Conservation (phyloP, 169 alveolate species). For the Cryptosporidium viatorum region DNA sequence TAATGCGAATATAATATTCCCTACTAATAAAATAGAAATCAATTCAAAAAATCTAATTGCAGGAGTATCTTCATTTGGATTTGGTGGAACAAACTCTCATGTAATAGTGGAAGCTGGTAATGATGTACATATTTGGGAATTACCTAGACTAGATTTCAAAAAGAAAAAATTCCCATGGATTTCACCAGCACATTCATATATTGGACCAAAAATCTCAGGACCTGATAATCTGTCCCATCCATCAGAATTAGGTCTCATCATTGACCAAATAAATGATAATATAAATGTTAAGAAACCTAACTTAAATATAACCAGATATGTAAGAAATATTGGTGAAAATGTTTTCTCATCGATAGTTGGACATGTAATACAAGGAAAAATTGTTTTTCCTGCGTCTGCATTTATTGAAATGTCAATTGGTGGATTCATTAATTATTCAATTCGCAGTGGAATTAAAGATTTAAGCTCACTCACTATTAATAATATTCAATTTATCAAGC, state of each 20-base stretch:
- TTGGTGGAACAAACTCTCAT: slow-evolving; percentile 84
- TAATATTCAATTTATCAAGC: slow-evolving; percentile 4
- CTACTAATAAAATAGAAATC: slow-evolving; percentile 17
- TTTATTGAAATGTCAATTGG: slow-evolving; percentile 63
- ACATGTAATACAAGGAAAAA: slow-evolving; percentile 34
- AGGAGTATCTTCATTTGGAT: slow-evolving; percentile 85
- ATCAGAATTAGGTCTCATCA: slow-evolving; percentile 39
- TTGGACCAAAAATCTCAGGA: slow-evolving; percentile 73
- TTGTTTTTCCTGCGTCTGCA: slow-evolving; percentile 51
- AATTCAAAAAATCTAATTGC: slow-evolving; percentile 73
- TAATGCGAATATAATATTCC: slow-evolving; percentile 17
- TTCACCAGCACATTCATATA: slow-evolving; percentile 59
- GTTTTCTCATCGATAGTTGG: slow-evolving; percentile 21
- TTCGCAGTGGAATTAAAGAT: slow-evolving; percentile 22
- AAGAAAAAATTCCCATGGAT: slow-evolving; percentile 62
- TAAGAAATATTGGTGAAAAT: slow-evolving; percentile 41
- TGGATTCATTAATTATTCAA: slow-evolving; percentile 31
- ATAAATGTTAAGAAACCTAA: background rate
- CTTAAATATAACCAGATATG: slow-evolving; percentile 40
- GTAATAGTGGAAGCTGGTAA: slow-evolving; percentile 29
- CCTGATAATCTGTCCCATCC: slow-evolving; percentile 1
- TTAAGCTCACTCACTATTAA: background rate
- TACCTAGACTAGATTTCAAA: slow-evolving; percentile 22
- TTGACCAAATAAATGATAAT: slow-evolving; percentile 19
- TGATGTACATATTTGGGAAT: background rate